Percentiles rank a stretch among this genome's conserved stretches.
Evolutionary conservation across 1,139 yeast genomes (phyloP).

Genomic region (Trichomonascaceae sp.): DNA sequence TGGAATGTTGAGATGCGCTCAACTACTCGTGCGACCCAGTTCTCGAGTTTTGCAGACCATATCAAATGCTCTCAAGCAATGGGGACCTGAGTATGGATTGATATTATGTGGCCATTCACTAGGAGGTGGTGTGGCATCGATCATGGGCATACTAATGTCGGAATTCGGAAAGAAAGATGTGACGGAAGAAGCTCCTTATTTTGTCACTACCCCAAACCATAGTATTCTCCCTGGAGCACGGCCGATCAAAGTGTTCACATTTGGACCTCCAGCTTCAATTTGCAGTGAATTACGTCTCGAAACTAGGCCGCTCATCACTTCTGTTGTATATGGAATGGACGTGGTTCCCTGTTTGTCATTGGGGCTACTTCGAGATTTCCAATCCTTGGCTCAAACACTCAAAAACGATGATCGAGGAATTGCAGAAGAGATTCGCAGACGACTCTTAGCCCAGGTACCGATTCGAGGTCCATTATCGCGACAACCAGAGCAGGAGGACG

Average conservation of each 20-base stretch:
- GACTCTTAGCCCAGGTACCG: conserved; percentile 28
- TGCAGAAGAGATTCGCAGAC: conserved; percentile 24
- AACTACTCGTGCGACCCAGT: conserved; percentile 20
- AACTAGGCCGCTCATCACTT: conserved; percentile 27
- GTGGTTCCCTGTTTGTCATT: conserved; percentile 33
- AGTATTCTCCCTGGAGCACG: conserved; percentile 27
- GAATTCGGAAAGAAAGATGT: conserved; percentile 15
- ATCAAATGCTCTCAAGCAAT: conserved; percentile 22
- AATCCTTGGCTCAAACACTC: conserved; percentile 28
- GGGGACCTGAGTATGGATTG: conserved; percentile 30
- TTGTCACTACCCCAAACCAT: conserved; percentile 16
- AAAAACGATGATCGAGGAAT: conserved; percentile 27
- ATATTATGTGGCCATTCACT: conserved; percentile 34
- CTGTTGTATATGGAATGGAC: conserved; percentile 33
- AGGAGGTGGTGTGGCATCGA: conserved; percentile 35
- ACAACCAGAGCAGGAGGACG: conserved; percentile 26
- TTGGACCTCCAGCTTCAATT: conserved; percentile 34
- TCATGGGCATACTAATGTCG: conserved; percentile 29
- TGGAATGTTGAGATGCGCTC: conserved; percentile 33
- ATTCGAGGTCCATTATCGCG: conserved; percentile 23
- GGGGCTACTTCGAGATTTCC: conserved; percentile 32
- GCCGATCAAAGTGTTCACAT: conserved; percentile 30
- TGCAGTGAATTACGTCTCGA: conserved; percentile 25
- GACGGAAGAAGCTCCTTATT: conserved; percentile 10
- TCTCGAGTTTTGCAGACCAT: conserved; percentile 28